phyloP scores from a whole-genome alignment of 2,329 filamentous ascomycete species.

The Pseudogymnoascus sp. region DNA sequence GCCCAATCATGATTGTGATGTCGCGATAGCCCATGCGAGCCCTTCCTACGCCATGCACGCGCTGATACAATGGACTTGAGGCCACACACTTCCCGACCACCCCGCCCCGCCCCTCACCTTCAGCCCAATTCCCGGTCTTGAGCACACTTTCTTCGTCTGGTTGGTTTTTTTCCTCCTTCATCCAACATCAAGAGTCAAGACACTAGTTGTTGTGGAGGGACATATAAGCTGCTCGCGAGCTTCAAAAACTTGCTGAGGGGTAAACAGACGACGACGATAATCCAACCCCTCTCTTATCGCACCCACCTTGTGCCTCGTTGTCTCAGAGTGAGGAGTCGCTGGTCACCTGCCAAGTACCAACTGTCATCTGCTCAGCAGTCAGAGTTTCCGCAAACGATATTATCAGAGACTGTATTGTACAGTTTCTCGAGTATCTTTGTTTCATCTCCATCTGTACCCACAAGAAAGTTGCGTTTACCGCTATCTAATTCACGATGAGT shows the following conservation, averaged over 20 bases:
- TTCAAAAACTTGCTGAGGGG: conserved; percentile 5
- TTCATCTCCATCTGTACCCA: not conserved
- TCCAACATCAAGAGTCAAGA: conserved; percentile 1
- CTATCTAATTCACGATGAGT: conserved; percentile 4
- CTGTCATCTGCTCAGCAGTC: not conserved
- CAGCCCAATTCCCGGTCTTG: conserved; percentile 1
- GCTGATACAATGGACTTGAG: not conserved
- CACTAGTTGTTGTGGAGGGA: conserved; percentile 1
- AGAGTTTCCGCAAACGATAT: not conserved
- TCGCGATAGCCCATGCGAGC: conserved; percentile 1
- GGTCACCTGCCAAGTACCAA: conserved; percentile 4
- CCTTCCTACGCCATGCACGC: not conserved
- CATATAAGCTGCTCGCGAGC: conserved; percentile 6
- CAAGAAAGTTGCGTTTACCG: not conserved
- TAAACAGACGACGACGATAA: not conserved
- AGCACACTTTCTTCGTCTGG: not conserved
- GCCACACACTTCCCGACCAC: not conserved
- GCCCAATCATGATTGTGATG: not conserved
- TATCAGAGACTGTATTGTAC: not conserved
- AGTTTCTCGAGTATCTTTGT: not conserved
- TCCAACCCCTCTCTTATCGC: not conserved
- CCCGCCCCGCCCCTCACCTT: conserved; percentile 8
- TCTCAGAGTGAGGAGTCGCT: not conserved
- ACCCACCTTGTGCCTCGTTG: not conserved
- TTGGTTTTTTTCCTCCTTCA: conserved; percentile 1